Percentiles rank a stretch among this genome's conserved stretches.
phyloP scores from a whole-genome alignment of 2,329 filamentous ascomycete genomes.

The Fusarium subtropicale region DNA sequence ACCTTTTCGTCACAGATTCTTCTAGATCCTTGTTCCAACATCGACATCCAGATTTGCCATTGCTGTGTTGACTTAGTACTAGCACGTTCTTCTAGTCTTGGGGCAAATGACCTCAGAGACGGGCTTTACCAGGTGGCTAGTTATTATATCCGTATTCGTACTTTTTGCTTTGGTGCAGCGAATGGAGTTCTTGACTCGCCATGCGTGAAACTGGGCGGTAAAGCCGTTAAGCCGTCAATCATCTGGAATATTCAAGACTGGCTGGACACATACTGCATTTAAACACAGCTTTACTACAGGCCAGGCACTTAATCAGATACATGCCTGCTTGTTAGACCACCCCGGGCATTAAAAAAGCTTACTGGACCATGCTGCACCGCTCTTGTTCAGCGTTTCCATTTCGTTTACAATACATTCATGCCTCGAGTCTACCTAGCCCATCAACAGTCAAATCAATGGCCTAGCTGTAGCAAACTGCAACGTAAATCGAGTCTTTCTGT shows the following conservation, averaged over 20 bases:
- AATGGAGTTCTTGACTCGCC: conserved; percentile 23
- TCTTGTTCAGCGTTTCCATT: background rate
- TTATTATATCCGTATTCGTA: conserved; percentile 32
- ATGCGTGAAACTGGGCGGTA: background rate
- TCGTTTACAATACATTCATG: background rate
- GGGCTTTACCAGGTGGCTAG: background rate
- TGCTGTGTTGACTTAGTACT: background rate
- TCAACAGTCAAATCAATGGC: background rate
- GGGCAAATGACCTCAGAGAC: conserved; percentile 1
- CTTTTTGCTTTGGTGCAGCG: conserved; percentile 14
- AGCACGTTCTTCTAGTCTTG: background rate
- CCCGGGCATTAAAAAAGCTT: background rate
- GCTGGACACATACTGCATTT: background rate
- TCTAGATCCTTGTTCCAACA: conserved; percentile 16
- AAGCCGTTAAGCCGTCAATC: background rate
- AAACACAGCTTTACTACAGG: background rate
- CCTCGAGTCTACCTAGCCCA: background rate
- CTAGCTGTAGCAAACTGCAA: background rate
- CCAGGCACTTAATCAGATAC: background rate
- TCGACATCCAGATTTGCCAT: conserved; percentile 14
- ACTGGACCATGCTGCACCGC: background rate
- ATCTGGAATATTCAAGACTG: background rate
- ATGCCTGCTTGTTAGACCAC: background rate
- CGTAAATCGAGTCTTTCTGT: background rate
- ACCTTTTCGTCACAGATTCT: conserved; percentile 19